These are phyloP conservation scores for Wallacemonas sp. DNA, from an alignment of 208 protist genomes.

Conservation along the genomic window DNA sequence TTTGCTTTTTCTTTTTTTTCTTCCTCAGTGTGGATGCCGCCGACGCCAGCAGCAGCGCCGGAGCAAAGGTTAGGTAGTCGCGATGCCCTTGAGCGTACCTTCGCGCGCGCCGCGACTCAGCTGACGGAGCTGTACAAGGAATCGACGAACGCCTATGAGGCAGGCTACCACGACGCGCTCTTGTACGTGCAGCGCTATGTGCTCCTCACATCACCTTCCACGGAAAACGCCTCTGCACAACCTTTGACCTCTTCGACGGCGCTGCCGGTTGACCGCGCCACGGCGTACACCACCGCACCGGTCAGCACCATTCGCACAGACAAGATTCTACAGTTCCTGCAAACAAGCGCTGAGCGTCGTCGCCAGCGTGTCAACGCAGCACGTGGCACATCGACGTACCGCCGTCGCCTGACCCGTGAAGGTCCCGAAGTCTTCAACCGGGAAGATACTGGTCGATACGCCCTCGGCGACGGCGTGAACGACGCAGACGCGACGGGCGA, in stretches of 20 bases:
- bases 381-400: slow-evolving; percentile 5
- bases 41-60: neutral
- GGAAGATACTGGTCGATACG: no score
- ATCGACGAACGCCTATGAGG: slow-evolving; percentile 45
- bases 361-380: slow-evolving; percentile 29
- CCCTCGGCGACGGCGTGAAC: neutral
- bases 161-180: slow-evolving; percentile 52
- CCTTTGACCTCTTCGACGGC: no score
- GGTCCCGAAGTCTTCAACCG: neutral
- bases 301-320: slow-evolving; percentile 14
- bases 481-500: neutral
- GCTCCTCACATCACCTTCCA: slow-evolving; percentile 8
- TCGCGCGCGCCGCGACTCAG: slow-evolving; percentile 37
- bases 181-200: slow-evolving; percentile 46
- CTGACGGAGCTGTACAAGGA: slow-evolving; percentile 55
- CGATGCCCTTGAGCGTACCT: slow-evolving; percentile 30
- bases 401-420: neutral
- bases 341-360: slow-evolving; percentile 14
- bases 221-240: no score
- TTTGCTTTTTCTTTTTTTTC: no score
- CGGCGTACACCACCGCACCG: neutral
- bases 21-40: no score
- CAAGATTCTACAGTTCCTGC: slow-evolving; percentile 35
- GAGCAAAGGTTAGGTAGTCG: neutral
- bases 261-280: no score